Evolutionary conservation across 2,329 filamentous ascomycete species (phyloP).

Genomic region (Sarocladium kiliense): DNA sequence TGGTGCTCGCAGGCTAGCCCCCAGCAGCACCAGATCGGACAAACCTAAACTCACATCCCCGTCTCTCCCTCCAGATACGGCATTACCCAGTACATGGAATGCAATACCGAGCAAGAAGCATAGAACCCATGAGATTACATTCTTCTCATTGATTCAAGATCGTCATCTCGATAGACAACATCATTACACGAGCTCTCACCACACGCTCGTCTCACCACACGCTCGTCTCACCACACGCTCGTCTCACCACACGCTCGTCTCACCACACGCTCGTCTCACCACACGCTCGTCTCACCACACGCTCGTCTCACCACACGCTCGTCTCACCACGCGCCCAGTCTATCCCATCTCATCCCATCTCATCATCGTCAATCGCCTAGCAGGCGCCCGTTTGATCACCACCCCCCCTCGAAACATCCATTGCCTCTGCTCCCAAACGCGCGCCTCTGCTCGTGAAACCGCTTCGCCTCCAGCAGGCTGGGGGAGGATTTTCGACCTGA

Average conservation of each 20-base stretch:
- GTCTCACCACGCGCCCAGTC: neutral
- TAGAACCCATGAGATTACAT: neutral
- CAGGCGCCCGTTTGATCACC: neutral
- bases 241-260: neutral
- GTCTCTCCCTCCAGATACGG: neutral
- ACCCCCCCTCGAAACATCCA: neutral
- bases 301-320: neutral
- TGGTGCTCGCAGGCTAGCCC: neutral
- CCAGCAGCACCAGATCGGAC: neutral
- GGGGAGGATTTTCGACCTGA: too few species aligned
- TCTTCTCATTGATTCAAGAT: neutral
- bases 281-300: too few species aligned
- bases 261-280: neutral
- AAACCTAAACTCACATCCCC: neutral
- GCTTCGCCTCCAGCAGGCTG: neutral
- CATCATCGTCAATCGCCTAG: neutral
- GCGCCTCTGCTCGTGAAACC: neutral
- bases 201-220: neutral
- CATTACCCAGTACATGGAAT: too few species aligned
- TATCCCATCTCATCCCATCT: neutral
- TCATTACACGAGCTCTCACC: too few species aligned
- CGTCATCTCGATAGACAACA: too few species aligned
- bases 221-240: neutral
- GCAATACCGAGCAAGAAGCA: neutral
- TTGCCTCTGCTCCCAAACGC: neutral